Evolutionary conservation across 73 alveolate genomes (phyloP), one percentile per base, ranked within the genome.

Genomic region (Paramecium tetraurelia): DNA sequence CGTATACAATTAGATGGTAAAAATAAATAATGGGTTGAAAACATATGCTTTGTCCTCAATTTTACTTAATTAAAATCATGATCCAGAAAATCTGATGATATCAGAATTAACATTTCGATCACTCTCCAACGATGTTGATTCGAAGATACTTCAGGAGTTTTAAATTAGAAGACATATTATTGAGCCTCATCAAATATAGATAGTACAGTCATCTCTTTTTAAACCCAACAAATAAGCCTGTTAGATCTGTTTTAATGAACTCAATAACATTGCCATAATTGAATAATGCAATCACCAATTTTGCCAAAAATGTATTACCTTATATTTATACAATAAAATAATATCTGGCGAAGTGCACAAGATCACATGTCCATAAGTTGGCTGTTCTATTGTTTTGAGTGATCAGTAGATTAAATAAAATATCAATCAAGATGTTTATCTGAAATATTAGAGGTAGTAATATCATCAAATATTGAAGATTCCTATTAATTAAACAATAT

Each of bases 91-190:
- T 59, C 3, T 29, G 35, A 59, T 59, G 40, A 24, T 21, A 21
- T 22, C 77, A 59, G 77, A 59, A 24, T 59, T 59, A 59, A 59
- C 77, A 59, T 59, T 59, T 59, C n/a, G 77, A 59, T 59, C 77
- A 59, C 40, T 59, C 7, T 59, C 77, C 0, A 22, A 59, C 7
- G 77, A 59, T 24, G 10, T 59, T 24, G 77, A 59, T 18, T 24
- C 31, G 2, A 59, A 59, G 10, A 7, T 21, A 21, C n/a, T 24
- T 59, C 22, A 59, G 22, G 77, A 59, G 20, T 59, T 24, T 59
- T 29, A 59, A 24, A 59, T 44, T 59, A 11, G n/a, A 59, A 59
- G 77, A 21, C 77, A 59, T 59, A 59, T 59, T 5, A 59, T 59
- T 18, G 44, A 59, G 22, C 44, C 77, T 24, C 35, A 59, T 59